phyloP scores from a whole-genome alignment of 352 stramenopile species.

The Globisporangium splendens region DNA sequence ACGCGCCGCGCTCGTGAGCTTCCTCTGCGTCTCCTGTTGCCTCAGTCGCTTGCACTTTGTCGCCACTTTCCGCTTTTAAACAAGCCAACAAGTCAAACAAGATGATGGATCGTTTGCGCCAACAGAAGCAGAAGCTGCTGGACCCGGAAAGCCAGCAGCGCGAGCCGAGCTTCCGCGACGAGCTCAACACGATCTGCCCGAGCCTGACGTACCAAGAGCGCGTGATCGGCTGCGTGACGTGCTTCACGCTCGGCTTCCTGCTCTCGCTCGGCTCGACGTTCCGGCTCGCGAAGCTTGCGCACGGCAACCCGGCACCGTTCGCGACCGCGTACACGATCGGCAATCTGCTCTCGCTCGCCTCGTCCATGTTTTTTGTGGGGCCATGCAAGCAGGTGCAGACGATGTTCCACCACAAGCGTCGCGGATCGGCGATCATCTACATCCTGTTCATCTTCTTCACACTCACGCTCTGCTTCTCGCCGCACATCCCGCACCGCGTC shows the following conservation, averaged over 20 bases:
- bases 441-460: conserved; percentile 79
- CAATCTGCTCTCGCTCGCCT: conserved; percentile 78
- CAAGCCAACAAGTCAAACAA: neutral
- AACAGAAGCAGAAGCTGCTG: conserved; percentile 80
- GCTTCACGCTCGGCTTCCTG: conserved; percentile 78
- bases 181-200: conserved; percentile 45
- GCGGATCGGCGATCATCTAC: conserved; percentile 64
- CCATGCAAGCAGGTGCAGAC: conserved; percentile 76
- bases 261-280: conserved; percentile 83
- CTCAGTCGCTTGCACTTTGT: too few species aligned
- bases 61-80: neutral
- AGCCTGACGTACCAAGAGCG: conserved; percentile 84
- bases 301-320: conserved; percentile 78
- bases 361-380: conserved; percentile 84
- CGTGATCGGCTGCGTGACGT: conserved; percentile 75
- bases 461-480: conserved; percentile 70
- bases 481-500: conserved; percentile 61
- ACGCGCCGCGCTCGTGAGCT: too few species aligned
- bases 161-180: conserved; percentile 28
- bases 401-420: conserved; percentile 82
- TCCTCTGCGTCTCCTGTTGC: too few species aligned
- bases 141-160: conserved; percentile 50
- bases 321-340: conserved; percentile 84
- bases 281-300: conserved; percentile 66
- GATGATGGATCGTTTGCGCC: conserved; percentile 65